Evolutionary conservation across 108 stramenopile species (phyloP), one percentile per base, ranked within the genome.

Genomic region (Nitzschia palea): DNA sequence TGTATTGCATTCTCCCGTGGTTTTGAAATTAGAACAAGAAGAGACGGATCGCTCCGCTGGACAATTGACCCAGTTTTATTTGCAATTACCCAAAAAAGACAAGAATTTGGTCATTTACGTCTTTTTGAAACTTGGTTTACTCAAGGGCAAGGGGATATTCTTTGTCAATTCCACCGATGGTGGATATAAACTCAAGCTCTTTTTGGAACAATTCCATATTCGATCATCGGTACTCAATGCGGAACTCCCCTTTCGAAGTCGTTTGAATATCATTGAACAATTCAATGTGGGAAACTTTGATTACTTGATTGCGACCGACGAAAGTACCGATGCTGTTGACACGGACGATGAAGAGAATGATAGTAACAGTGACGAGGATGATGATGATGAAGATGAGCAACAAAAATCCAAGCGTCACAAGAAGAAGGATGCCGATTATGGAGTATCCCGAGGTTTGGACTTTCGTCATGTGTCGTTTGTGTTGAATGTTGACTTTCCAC

Each of bases 281-380:
- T 99, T 91, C 80, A 98, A 99, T 70, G 87, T 95, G 34, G 99
- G 98, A n/a, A 94, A 97, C 62, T 99, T 98, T 76, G 98, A 99
- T 56, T 97, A 95, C 70, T 78, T 99, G 47, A 97, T 99, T 67
- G 96, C 96, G 2, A 99, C 98, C 3, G 98, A 98, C 55, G 85
- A 85, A 64, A 86, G 88, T 65, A 86, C 93, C 1, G 91, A 84
- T 68, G 71, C 65, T 35, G 74, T 54, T 0, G 81, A 78, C 43
- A 83, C 30, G 10, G 83, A 70, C 8, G 79, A 68, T 22, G 73
- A 78, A 18, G 66, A 60, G 12, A 58, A 78, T 15, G 86, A 82
- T 23, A 56, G 51, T 8, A 80, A 79, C 0, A 67, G 78, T 25
- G 71, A 84, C 23, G 70, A 67, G 0, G 62, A 68, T 5, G 43